phyloP scores from a whole-genome alignment of 225 moss, liverwort and hornwort genomes.

The Marchantia polymorpha region DNA sequence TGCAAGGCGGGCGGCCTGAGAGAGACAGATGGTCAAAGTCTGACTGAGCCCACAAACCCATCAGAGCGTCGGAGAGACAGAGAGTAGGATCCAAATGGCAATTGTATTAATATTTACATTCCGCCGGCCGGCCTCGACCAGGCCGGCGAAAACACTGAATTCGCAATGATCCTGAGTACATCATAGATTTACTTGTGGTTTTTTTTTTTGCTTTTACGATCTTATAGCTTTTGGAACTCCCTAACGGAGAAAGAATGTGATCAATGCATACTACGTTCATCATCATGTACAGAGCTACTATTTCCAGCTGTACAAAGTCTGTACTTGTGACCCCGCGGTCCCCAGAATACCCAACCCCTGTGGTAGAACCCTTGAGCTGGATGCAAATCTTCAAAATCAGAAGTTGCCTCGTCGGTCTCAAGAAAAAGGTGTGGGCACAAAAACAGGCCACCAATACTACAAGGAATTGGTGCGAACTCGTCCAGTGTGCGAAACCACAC shows the following conservation, averaged over 20 bases:
- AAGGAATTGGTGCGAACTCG: constrained; percentile 20
- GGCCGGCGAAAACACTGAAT: constrained; percentile 7
- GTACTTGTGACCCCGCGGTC: constrained; percentile 27
- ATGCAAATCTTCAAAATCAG: neutral
- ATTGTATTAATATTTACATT: constrained; percentile 18
- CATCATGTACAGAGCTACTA: constrained; percentile 25
- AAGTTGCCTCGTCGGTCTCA: neutral
- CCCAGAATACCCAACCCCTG: constrained; percentile 2
- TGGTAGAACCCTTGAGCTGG: constrained; percentile 9
- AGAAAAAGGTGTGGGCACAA: constrained; percentile 4
- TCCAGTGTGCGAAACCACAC: constrained; percentile 23
- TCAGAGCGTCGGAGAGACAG: neutral
- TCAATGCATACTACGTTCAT: constrained; percentile 17
- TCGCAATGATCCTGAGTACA: constrained; percentile 8
- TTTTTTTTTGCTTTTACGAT: constrained; percentile 10
- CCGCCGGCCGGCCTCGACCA: neutral
- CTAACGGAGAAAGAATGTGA: constrained; percentile 29
- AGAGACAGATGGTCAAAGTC: no score
- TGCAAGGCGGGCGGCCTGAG: no score
- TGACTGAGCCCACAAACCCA: no score
- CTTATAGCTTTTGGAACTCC: constrained; percentile 16
- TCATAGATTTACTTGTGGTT: neutral
- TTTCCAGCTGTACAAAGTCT: constrained; percentile 26
- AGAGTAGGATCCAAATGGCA: neutral
- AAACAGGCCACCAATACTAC: constrained; percentile 21